Evolutionary conservation across 2,329 filamentous ascomycete genomes (phyloP).

Genomic region (Aureobasidium uvarum): DNA sequence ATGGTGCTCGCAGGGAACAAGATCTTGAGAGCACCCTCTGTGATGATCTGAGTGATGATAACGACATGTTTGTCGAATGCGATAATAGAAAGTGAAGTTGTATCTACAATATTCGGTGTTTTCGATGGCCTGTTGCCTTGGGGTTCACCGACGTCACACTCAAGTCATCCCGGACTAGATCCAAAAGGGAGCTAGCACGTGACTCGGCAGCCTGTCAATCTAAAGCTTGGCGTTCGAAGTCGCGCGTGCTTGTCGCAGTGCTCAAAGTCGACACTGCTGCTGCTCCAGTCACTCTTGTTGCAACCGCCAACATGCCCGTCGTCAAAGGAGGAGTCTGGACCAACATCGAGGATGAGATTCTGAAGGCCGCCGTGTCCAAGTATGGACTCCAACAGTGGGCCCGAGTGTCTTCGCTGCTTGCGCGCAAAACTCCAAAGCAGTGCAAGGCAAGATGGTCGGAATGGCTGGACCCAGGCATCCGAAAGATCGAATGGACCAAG

Average conservation of each 20-base stretch:
- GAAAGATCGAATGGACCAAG: slow-evolving; percentile 98
- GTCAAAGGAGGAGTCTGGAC: slow-evolving; percentile 68
- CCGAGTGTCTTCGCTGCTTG: slow-evolving; percentile 92
- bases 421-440: slow-evolving; percentile 97
- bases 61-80: not conserved
- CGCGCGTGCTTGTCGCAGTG: not conserved
- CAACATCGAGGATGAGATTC: slow-evolving; percentile 85
- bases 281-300: not conserved
- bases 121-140: not conserved
- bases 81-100: not conserved
- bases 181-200: not conserved
- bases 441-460: slow-evolving; percentile 98
- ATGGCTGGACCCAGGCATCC: slow-evolving; percentile 97
- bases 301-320: slow-evolving; percentile 55
- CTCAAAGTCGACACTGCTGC: not conserved
- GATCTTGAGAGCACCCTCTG: not conserved
- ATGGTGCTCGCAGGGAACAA: not conserved
- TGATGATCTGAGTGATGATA: not conserved
- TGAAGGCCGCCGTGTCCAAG: slow-evolving; percentile 92
- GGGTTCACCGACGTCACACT: not conserved
- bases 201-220: not conserved
- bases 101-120: not conserved
- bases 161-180: not conserved
- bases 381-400: slow-evolving; percentile 98
- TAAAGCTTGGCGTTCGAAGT: slow-evolving; percentile 2